These are phyloP conservation scores for Lentinus tigrinus DNA, from an alignment of 768 basidiomycete genomes.

Conservation along the genomic window DNA sequence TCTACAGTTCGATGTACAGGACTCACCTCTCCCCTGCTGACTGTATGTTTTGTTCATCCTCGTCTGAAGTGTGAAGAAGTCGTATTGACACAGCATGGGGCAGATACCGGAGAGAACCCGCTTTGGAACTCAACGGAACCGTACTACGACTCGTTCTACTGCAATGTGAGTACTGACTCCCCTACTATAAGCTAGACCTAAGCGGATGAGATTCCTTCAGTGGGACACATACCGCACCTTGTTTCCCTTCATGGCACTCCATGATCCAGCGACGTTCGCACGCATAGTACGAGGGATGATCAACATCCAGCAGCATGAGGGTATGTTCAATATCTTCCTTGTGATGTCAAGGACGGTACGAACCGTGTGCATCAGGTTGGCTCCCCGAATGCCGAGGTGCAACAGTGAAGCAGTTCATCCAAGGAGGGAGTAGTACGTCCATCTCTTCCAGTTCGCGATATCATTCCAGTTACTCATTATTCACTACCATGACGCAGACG, in stretches of 20 bases:
- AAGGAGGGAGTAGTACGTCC: conserved; percentile 60
- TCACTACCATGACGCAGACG: conserved; percentile 37
- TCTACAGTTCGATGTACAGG: conserved; percentile 66
- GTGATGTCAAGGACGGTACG: background rate
- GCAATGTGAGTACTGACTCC: conserved; percentile 46
- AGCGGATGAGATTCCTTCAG: conserved; percentile 27
- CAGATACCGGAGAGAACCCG: conserved; percentile 48
- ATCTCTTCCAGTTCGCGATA: background rate
- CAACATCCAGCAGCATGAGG: conserved; percentile 66
- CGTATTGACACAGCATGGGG: conserved; percentile 41
- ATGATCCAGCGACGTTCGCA: conserved; percentile 59
- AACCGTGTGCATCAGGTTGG: conserved; percentile 46
- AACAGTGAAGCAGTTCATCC: conserved; percentile 50
- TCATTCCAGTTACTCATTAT: background rate
- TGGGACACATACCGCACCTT: conserved; percentile 69
- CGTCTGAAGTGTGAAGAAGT: conserved; percentile 56
- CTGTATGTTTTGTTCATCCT: conserved; percentile 38
- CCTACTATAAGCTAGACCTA: background rate
- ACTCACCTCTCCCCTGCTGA: conserved; percentile 65
- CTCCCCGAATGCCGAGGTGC: conserved; percentile 64
- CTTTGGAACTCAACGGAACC: conserved; percentile 64
- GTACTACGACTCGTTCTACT: conserved; percentile 68
- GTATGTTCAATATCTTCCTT: conserved; percentile 27
- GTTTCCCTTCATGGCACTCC: conserved; percentile 61
- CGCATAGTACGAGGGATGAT: conserved; percentile 64